Evolutionary conservation across 768 basidiomycete species (phyloP).

Genomic region (Termitomyces sp.): DNA sequence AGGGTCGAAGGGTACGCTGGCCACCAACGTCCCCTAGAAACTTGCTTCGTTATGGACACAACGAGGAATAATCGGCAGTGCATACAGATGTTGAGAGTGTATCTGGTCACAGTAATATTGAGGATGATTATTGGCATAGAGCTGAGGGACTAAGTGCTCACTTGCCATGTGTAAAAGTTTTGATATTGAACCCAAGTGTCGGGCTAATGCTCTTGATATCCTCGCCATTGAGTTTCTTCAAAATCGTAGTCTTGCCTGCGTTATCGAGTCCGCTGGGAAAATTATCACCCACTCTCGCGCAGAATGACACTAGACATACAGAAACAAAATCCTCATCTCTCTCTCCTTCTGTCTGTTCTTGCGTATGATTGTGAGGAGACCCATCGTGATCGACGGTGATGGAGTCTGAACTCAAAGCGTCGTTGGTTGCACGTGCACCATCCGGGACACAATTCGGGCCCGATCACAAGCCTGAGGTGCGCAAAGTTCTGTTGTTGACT

Average conservation of each 20-base stretch:
- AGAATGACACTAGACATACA: conserved; percentile 34
- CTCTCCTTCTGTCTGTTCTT: conserved; percentile 95
- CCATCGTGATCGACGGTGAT: conserved; percentile 49
- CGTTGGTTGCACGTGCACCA: conserved; percentile 4
- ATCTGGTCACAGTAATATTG: conserved; percentile 35
- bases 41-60: conserved; percentile 1
- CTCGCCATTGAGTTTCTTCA: conserved; percentile 93
- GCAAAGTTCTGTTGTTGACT: not conserved
- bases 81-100: conserved; percentile 79
- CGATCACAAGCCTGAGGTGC: not conserved
- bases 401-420: not conserved
- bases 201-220: conserved; percentile 87
- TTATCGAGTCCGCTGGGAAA: conserved; percentile 87
- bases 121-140: not conserved
- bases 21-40: conserved; percentile 94
- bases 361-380: conserved; percentile 93
- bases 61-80: conserved; percentile 8
- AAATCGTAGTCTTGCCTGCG: conserved; percentile 97
- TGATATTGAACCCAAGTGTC: conserved; percentile 98
- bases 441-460: conserved; percentile 6
- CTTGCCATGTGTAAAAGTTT: conserved; percentile 91
- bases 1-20: conserved; percentile 91
- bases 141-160: conserved; percentile 30
- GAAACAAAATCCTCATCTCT: conserved; percentile 95
- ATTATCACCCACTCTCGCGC: conserved; percentile 8